Percentiles rank a stretch among this genome's conserved stretches.
These are phyloP conservation scores for Boletus smithii DNA, from an alignment of 1,284 basidiomycete species.

Conservation along the genomic window DNA sequence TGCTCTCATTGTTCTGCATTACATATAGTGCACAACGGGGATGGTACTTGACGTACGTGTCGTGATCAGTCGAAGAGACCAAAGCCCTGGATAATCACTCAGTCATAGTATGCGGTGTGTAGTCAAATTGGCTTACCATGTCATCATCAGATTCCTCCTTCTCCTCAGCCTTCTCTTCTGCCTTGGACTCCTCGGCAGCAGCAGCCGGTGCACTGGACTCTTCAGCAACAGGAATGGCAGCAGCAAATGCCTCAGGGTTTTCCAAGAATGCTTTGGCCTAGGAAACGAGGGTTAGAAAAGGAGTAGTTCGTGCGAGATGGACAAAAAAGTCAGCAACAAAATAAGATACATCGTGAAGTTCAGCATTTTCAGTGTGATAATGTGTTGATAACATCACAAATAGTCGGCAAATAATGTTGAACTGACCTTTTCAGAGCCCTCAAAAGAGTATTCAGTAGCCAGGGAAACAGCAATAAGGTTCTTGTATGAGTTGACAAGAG, in stretches of 20 bases:
- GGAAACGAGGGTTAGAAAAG: constrained; percentile 28
- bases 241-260: constrained; percentile 95
- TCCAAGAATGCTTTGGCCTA: constrained; percentile 95
- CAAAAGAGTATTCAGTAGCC: constrained; percentile 93
- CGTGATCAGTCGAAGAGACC: constrained; percentile 78
- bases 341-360: constrained; percentile 48
- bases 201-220: constrained; percentile 46
- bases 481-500: constrained; percentile 99
- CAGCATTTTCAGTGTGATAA: constrained; percentile 80
- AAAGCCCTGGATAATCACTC: constrained; percentile 52
- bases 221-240: constrained; percentile 61
- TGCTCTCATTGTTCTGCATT: constrained; percentile 21
- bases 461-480: constrained; percentile 91
- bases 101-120: constrained; percentile 5
- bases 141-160: constrained; percentile 71
- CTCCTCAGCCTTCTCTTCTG: constrained; percentile 61
- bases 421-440: constrained; percentile 87
- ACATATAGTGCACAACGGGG: constrained; percentile 18
- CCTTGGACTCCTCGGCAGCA: constrained; percentile 60
- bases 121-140: constrained; percentile 50
- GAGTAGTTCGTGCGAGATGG: constrained; percentile 9
- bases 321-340: constrained; percentile 21
- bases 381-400: constrained; percentile 43
- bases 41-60: constrained; percentile 16
- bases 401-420: not conserved